Evolutionary conservation across 2,329 filamentous ascomycete genomes (phyloP).

Genomic region (Ophiostoma ulmi): DNA sequence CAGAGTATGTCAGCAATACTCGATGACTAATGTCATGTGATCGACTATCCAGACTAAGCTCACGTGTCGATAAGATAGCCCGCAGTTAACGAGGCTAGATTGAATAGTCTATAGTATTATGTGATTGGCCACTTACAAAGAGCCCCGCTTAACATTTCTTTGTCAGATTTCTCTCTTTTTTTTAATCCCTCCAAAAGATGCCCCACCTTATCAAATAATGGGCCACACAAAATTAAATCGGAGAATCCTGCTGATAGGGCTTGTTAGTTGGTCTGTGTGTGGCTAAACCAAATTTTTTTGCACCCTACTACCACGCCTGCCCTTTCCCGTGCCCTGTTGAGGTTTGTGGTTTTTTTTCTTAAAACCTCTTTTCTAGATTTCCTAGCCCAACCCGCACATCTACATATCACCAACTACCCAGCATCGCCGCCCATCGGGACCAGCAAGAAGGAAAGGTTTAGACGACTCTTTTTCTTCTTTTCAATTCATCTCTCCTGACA

Average conservation of each 20-base stretch:
- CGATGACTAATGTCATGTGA: constrained; percentile 6
- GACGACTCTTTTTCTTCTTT: constrained; percentile 21
- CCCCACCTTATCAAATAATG: constrained; percentile 19
- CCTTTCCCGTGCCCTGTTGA: constrained; percentile 17
- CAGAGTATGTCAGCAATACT: not conserved
- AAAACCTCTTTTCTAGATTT: constrained; percentile 20
- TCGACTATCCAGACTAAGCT: not conserved
- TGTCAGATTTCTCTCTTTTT: constrained; percentile 22
- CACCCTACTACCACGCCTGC: constrained; percentile 22
- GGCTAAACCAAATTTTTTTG: constrained; percentile 27
- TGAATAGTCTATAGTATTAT: not conserved
- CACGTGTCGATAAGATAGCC: constrained; percentile 16
- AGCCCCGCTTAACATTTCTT: constrained; percentile 21
- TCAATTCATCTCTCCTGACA: constrained; percentile 16
- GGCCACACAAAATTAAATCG: constrained; percentile 26
- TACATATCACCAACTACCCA: constrained; percentile 19
- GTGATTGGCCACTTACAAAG: constrained; percentile 14
- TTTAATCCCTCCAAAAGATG: not conserved
- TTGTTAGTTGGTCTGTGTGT: constrained; percentile 20
- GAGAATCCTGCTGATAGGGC: constrained; percentile 25
- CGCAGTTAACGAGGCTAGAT: not conserved
- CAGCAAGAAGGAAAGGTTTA: constrained; percentile 23
- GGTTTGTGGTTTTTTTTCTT: constrained; percentile 23
- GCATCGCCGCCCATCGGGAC: constrained; percentile 24
- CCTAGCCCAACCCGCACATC: constrained; percentile 24